Conservation (phyloP, 768 basidiomycete species). For the Clathrus columnatus region DNA sequence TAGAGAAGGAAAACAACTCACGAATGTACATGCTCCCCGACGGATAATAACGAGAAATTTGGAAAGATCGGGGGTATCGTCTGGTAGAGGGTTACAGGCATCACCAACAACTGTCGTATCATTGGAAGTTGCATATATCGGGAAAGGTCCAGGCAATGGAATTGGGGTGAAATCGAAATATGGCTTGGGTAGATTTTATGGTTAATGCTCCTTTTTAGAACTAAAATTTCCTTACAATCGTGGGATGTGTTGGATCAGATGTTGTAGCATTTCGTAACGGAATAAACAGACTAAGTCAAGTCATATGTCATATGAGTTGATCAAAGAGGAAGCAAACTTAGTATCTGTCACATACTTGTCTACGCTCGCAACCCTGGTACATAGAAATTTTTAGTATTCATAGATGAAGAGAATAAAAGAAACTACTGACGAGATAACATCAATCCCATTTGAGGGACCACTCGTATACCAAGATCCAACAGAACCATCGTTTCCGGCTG, state of each 20-base stretch:
- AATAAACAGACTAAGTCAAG: conserved; percentile 26
- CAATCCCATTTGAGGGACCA: conserved; percentile 41
- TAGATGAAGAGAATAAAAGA: neutral
- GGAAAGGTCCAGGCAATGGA: conserved; percentile 34
- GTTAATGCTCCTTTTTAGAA: too few relatives aligned
- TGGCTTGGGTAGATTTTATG: conserved; percentile 27
- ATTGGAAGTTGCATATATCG: conserved; percentile 52
- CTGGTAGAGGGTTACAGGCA: conserved; percentile 51
- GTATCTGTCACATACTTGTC: conserved; percentile 36
- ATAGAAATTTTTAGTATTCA: neutral
- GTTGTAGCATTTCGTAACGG: conserved; percentile 46
- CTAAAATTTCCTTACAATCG: conserved; percentile 19
- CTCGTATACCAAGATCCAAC: conserved; percentile 57
- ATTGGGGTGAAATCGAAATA: conserved; percentile 48
- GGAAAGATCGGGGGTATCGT: conserved; percentile 44
- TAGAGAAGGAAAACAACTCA: too few relatives aligned
- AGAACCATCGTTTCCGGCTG: conserved; percentile 46
- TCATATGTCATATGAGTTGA: neutral
- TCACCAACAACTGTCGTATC: conserved; percentile 45
- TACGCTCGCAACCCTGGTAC: conserved; percentile 35
- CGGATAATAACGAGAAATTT: conserved; percentile 46
- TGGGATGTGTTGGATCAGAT: conserved; percentile 18
- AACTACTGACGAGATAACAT: conserved; percentile 40
- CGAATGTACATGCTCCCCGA: conserved; percentile 50
- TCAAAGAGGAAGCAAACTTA: neutral